These are phyloP conservation scores for Anisogramma anomala DNA, from an alignment of 2,329 filamentous ascomycete genomes.

Conservation along the genomic window DNA sequence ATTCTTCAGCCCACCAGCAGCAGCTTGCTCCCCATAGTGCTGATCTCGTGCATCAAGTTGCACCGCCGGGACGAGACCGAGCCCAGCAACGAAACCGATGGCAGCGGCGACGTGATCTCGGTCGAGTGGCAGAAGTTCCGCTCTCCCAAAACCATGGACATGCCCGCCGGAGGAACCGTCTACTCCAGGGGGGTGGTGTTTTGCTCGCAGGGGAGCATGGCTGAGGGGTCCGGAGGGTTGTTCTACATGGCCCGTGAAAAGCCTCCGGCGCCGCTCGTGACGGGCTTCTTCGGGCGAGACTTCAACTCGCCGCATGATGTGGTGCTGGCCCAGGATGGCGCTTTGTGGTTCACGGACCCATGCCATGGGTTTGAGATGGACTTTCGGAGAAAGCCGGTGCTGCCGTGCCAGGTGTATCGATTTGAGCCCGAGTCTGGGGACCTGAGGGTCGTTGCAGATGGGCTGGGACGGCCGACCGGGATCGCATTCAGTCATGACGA, in stretches of 20 bases:
- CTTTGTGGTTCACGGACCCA: slow-evolving; percentile 40
- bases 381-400: slow-evolving; percentile 30
- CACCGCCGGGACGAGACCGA: slow-evolving; percentile 18
- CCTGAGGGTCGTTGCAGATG: slow-evolving; percentile 36
- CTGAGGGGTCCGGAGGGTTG: slow-evolving; percentile 26
- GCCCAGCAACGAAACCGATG: slow-evolving; percentile 19
- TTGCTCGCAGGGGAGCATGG: slow-evolving; percentile 18
- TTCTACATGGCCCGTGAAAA: slow-evolving; percentile 24
- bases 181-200: slow-evolving; percentile 32
- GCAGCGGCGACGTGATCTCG: slow-evolving; percentile 20
- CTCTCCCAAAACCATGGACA: slow-evolving; percentile 30
- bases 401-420: slow-evolving; percentile 38
- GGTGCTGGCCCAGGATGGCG: slow-evolving; percentile 26
- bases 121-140: slow-evolving; percentile 31
- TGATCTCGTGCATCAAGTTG: slow-evolving; percentile 33
- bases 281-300: slow-evolving; percentile 31
- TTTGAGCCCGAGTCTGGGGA: slow-evolving; percentile 30
- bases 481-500: slow-evolving; percentile 29
- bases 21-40: slow-evolving; percentile 29
- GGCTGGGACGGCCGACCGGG: slow-evolving; percentile 32
- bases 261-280: slow-evolving; percentile 26
- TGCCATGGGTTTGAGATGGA: slow-evolving; percentile 32
- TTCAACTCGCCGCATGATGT: slow-evolving; percentile 38
- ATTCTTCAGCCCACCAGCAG: slow-evolving; percentile 28
- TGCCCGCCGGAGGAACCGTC: slow-evolving; percentile 52